Conservation (phyloP, 208 protist genomes). For the Sergeia podlipaevii region DNA sequence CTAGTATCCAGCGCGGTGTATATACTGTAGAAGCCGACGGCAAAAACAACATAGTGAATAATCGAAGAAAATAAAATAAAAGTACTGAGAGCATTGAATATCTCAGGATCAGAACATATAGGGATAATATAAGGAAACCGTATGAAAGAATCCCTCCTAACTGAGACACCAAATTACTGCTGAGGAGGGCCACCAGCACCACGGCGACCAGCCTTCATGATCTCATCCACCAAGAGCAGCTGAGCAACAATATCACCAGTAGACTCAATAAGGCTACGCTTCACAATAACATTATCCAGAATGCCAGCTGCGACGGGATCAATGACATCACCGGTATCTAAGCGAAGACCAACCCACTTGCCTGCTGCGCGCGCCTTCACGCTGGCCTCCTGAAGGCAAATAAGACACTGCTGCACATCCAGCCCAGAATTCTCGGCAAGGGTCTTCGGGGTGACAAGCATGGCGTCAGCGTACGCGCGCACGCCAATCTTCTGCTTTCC, state of each 20-base stretch:
- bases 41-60: no score
- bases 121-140: no score
- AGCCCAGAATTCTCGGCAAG: slow-evolving; percentile 98
- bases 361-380: slow-evolving; percentile 50
- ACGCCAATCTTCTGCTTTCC: slow-evolving; percentile 97
- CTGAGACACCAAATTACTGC: slow-evolving; percentile 9
- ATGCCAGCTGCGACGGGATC: slow-evolving; percentile 95
- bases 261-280: slow-evolving; percentile 96
- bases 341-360: slow-evolving; percentile 94
- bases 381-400: slow-evolving; percentile 94
- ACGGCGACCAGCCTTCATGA: slow-evolving; percentile 97
- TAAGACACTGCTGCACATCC: slow-evolving; percentile 96
- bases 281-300: slow-evolving; percentile 99
- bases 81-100: no score
- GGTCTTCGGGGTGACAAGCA: slow-evolving; percentile 99
- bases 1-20: no score
- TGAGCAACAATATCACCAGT: slow-evolving; percentile 96
- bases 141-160: neutral
- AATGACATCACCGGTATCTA: slow-evolving; percentile 96
- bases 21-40: no score
- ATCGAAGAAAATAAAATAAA: no score
- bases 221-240: slow-evolving; percentile 99
- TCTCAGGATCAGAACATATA: no score
- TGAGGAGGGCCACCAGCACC: slow-evolving; percentile 53
- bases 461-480: slow-evolving; percentile 97